phyloP scores from a whole-genome alignment of 306 rosid species.

The Macrotyloma uniflorum region DNA sequence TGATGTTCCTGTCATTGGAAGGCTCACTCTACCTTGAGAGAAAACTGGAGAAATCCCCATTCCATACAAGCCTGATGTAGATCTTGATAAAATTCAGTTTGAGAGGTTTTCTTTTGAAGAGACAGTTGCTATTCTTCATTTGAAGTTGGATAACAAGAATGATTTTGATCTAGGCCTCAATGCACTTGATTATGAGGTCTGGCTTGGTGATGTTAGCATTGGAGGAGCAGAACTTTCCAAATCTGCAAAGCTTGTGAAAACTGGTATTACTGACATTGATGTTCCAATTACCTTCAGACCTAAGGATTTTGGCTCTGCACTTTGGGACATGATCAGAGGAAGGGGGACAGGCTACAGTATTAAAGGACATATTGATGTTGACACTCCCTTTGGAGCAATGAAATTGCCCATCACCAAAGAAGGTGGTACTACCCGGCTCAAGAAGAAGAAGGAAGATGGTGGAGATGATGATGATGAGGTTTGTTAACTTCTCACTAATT shows the following conservation, averaged over 20 bases:
- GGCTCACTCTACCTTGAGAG: constrained; percentile 74
- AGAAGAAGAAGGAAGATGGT: constrained; percentile 67
- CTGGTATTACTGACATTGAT: constrained; percentile 54
- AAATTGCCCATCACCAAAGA: constrained; percentile 74
- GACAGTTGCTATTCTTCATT: constrained; percentile 67
- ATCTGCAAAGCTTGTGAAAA: constrained; percentile 56
- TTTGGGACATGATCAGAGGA: constrained; percentile 91
- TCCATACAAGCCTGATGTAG: constrained; percentile 81
- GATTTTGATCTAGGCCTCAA: constrained; percentile 74
- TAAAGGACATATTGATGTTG: constrained; percentile 71
- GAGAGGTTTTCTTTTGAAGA: constrained; percentile 75
- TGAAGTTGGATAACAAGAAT: constrained; percentile 77
- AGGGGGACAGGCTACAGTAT: constrained; percentile 70
- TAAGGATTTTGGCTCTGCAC: constrained; percentile 80
- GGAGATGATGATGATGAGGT: constrained; percentile 51
- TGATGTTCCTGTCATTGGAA: constrained; percentile 78
- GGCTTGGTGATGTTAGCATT: constrained; percentile 72
- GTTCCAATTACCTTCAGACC: constrained; percentile 86
- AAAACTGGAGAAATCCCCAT: constrained; percentile 86
- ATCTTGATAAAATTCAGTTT: constrained; percentile 64
- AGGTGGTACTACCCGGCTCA: constrained; percentile 77
- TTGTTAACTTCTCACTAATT: constrained; percentile 30
- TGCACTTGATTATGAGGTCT: constrained; percentile 68
- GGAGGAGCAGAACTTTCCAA: constrained; percentile 68
- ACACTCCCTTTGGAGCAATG: constrained; percentile 86